Evolutionary conservation across 2,329 filamentous ascomycete species (phyloP), one percentile per base, ranked within the genome.

Genomic region (Corynespora cassiicola): DNA sequence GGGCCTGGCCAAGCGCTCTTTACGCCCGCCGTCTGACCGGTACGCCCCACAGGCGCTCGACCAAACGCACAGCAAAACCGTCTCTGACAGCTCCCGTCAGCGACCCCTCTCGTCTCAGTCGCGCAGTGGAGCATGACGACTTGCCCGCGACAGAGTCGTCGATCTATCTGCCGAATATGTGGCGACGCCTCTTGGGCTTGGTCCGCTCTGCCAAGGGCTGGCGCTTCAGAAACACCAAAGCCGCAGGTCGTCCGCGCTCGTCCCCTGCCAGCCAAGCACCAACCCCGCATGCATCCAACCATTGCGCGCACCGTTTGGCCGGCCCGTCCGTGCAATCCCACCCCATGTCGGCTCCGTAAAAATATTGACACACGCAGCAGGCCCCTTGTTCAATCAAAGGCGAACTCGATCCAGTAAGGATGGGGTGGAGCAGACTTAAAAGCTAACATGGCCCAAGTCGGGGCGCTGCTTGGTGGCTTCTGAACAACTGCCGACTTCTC

Each of bases 241-340:
- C 22, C 32, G 40, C 45, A 47, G 47, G 33, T 39, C 31, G 35
- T 50, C 46, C 41, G 45, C 47, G 18, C 14, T 28, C 37, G 40
- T 50, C 33, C 55, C 57, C 45, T 55, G 58, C 20, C 43, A 33
- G 63, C 63, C 63, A 66, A 66, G 61, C 21, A 32, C 21, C 33
- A 38, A 49, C 61, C 61, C 62, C 58, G 56, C 62, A 61, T 47
- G 17, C 31, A 18, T 14, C 20, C 45, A 47, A 44, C 44, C 53
- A 52, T 39, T 42, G 41, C 40, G 26, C 46, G 21, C 30, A 46
- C 51, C 45, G 50, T 54, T 56, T 28, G 45, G 20, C 42, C 43
- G 49, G 51, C 34, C 11, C 44, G 40, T 41, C 28, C 39, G 31
- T 25, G 34, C 23, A 42, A 34, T n/a, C 34, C 34, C 36, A 37